phyloP scores from a whole-genome alignment of 345 rosid species.

The Populus simonii region DNA sequence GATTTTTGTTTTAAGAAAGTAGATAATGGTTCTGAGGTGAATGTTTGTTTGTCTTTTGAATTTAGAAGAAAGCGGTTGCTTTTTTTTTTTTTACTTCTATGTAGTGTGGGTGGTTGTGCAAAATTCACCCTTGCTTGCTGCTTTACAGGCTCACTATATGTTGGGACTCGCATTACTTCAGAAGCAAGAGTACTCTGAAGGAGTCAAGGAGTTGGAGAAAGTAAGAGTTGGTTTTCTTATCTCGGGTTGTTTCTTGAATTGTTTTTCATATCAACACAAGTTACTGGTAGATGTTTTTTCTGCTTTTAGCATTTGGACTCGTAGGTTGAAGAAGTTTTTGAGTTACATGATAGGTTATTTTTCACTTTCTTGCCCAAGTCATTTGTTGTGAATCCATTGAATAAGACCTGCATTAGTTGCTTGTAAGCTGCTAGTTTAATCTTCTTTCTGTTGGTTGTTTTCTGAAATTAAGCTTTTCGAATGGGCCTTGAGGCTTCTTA shows the following conservation, averaged over 20 bases:
- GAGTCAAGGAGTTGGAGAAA: slow-evolving; percentile 68
- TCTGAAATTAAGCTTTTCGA: neutral
- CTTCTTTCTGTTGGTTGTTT: neutral
- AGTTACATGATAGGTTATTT: neutral
- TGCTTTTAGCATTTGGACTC: neutral
- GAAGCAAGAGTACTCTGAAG: slow-evolving; percentile 46
- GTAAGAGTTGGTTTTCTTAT: slow-evolving; percentile 28
- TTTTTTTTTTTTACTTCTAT: no score
- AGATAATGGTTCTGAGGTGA: no score
- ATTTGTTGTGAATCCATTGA: neutral
- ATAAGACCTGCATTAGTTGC: neutral
- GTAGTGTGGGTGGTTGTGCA: neutral
- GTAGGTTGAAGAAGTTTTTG: neutral
- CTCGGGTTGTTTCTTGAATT: neutral
- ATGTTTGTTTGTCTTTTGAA: no score
- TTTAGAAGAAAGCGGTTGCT: no score
- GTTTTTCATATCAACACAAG: neutral
- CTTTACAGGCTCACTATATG: slow-evolving; percentile 76
- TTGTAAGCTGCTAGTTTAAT: neutral
- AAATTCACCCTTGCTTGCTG: slow-evolving; percentile 1
- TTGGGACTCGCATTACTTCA: slow-evolving; percentile 75
- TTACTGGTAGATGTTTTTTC: neutral
- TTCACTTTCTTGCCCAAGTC: neutral
- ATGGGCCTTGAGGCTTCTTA: neutral
- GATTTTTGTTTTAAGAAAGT: no score